Percentiles rank a stretch among this genome's conserved stretches.
phyloP scores from a whole-genome alignment of 495 filamentous ascomycete genomes.

The Penicillium steckii region DNA sequence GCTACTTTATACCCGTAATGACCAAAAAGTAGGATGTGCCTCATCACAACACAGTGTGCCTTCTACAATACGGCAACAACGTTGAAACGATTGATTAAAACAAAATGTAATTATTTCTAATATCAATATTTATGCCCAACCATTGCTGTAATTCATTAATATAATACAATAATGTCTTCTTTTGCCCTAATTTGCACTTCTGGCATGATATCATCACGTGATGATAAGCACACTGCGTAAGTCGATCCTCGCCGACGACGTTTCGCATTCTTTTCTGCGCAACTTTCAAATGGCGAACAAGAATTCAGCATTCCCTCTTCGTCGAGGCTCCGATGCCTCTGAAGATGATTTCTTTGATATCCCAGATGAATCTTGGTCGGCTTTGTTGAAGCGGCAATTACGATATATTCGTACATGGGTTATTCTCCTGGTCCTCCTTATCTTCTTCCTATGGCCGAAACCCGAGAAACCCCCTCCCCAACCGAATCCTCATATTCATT shows the following conservation, averaged over 20 bases:
- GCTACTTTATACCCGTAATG: no score
- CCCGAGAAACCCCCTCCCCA: constrained; percentile 24
- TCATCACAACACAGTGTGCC: no score
- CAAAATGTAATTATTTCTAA: no score
- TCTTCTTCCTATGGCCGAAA: constrained; percentile 33
- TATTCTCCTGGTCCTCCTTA: constrained; percentile 26
- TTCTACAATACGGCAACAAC: no score
- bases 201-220: background rate
- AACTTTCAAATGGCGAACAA: constrained; percentile 17
- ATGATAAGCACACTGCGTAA: background rate
- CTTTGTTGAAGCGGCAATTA: constrained; percentile 37
- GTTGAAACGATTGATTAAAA: no score
- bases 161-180: no score
- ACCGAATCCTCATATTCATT: constrained; percentile 34
- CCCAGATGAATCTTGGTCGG: constrained; percentile 33
- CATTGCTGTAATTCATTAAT: no score
- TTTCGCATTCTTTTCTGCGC: background rate
- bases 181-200: no score
- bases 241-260: background rate
- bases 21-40: no score
- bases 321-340: constrained; percentile 34
- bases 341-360: constrained; percentile 48
- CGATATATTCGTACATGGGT: constrained; percentile 40
- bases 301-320: constrained; percentile 22
- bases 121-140: no score